A percentile compares a stretch with the other conserved stretches of the same genome.
These are phyloP conservation scores for Penicillium coprophilum DNA, from an alignment of 495 filamentous ascomycete genomes.

Conservation along the genomic window DNA sequence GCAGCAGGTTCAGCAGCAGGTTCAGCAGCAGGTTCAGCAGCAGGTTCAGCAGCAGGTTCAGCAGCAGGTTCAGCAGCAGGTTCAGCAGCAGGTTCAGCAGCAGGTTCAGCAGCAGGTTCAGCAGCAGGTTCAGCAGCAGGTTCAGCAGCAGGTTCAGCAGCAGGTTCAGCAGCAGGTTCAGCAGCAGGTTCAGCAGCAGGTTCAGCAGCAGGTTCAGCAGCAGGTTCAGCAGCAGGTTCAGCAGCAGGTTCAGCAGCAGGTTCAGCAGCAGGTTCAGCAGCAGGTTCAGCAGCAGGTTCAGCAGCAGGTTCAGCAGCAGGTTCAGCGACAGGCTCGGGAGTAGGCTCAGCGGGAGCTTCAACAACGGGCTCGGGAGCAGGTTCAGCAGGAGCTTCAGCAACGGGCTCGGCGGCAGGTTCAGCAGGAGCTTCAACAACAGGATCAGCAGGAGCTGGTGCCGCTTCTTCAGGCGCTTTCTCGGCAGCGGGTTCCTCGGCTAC, in stretches of 20 bases:
- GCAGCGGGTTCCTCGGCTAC: constrained; percentile 7
- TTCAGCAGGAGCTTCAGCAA: constrained; percentile 6
- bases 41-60: constrained; percentile 7
- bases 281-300: constrained; percentile 5
- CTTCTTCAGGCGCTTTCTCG: constrained; percentile 12
- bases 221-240: constrained; percentile 15
- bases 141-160: constrained; percentile 6
- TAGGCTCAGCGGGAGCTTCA: constrained; percentile 11
- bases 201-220: background rate
- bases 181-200: background rate
- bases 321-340: background rate
- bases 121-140: background rate
- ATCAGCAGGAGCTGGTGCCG: constrained; percentile 7
- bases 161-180: constrained; percentile 7
- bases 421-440: too few relatives aligned
- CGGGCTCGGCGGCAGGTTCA: too few relatives aligned
- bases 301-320: background rate
- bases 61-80: constrained; percentile 9
- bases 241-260: constrained; percentile 1
- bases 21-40: constrained; percentile 2
- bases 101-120: constrained; percentile 1
- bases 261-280: too few relatives aligned
- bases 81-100: constrained; percentile 9
- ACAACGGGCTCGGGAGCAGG: constrained; percentile 7
- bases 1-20: constrained; percentile 9